Evolutionary conservation across 176 grass and related monocot species (phyloP).

Genomic region (bread wheat (Triticum aestivum)): DNA sequence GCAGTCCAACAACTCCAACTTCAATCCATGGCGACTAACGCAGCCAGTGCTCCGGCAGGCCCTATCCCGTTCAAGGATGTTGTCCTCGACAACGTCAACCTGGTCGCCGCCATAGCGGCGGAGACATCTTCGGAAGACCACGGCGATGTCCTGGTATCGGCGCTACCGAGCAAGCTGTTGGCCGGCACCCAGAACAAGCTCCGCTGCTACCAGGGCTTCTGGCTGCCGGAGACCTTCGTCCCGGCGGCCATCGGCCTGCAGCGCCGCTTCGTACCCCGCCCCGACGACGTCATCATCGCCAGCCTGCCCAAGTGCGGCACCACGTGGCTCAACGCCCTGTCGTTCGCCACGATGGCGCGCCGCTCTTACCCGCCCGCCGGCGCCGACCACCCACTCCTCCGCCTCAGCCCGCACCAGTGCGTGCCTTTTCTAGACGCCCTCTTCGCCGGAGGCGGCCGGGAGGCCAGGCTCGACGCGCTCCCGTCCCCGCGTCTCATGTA

Average conservation of each 20-base stretch:
- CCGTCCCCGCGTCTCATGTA: constrained; percentile 27
- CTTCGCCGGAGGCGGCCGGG: background rate
- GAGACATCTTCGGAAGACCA: background rate
- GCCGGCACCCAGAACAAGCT: background rate
- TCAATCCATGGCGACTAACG: background rate
- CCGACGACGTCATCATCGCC: constrained; percentile 1
- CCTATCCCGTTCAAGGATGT: constrained; percentile 29
- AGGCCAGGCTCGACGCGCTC: background rate
- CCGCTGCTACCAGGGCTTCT: background rate
- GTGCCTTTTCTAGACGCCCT: background rate
- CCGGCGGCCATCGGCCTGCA: background rate
- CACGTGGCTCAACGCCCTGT: constrained; percentile 28
- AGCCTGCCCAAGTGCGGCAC: constrained; percentile 34
- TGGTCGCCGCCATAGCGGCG: background rate
- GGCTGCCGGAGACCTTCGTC: background rate
- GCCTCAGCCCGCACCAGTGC: constrained; percentile 30
- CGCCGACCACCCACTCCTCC: constrained; percentile 9
- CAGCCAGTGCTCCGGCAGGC: background rate
- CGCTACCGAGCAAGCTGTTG: constrained; percentile 3
- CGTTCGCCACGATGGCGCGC: constrained; percentile 14
- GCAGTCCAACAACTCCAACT: background rate
- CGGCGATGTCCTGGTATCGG: constrained; percentile 9
- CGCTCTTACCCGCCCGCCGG: background rate
- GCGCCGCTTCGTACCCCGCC: background rate
- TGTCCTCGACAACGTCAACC: background rate